A percentile compares a stretch with the other conserved stretches of the same genome.
These are phyloP conservation scores for Tillandsia fasciculata DNA, from an alignment of 176 grass and related monocot species.

Conservation along the genomic window DNA sequence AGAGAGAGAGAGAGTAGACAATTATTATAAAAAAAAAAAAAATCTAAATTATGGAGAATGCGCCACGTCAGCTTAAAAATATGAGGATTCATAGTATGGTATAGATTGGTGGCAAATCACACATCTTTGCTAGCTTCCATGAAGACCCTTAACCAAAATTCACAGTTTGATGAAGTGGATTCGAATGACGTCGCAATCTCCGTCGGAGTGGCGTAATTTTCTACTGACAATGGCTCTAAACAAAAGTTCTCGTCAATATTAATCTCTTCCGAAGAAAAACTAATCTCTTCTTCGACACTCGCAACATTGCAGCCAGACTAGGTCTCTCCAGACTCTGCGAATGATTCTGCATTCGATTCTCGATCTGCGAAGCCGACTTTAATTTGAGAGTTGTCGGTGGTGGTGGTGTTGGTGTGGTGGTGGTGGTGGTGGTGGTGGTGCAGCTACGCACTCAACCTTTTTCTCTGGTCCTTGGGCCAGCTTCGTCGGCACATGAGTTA, in stretches of 20 bases:
- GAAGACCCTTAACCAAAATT: slow-evolving; percentile 73
- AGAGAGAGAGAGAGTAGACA: no score
- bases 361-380: slow-evolving; percentile 34
- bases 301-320: slow-evolving; percentile 18
- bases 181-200: not conserved
- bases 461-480: slow-evolving; percentile 10
- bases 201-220: not conserved
- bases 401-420: no score
- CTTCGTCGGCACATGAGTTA: slow-evolving; percentile 17
- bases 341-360: slow-evolving; percentile 40
- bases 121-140: slow-evolving; percentile 43
- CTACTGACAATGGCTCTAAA: slow-evolving; percentile 65
- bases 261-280: slow-evolving; percentile 65
- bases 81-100: no score
- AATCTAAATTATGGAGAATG: no score
- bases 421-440: not conserved
- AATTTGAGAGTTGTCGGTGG: not conserved
- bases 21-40: no score
- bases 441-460: slow-evolving; percentile 18
- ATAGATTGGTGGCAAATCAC: slow-evolving; percentile 44
- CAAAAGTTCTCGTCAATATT: slow-evolving; percentile 80
- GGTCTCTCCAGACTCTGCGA: slow-evolving; percentile 27
- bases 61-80: no score
- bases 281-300: slow-evolving; percentile 42
- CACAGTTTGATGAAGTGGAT: slow-evolving; percentile 10